Conservation (phyloP, 768 basidiomycete genomes). For the Phaeotremella fagi region DNA sequence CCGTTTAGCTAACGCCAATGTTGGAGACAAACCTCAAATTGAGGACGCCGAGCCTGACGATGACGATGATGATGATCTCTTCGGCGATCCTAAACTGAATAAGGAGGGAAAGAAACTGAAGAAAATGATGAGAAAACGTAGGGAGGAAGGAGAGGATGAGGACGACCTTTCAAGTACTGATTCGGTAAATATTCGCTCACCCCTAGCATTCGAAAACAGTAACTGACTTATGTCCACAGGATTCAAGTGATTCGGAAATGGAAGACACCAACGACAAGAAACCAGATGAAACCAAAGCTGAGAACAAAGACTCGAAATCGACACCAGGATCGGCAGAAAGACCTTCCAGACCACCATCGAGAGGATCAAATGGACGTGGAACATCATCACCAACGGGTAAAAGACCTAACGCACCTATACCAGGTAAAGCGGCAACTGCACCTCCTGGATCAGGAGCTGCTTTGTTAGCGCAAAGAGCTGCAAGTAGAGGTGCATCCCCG, state of each 20-base stretch:
- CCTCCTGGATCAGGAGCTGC: constrained; percentile 36
- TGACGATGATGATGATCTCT: constrained; percentile 25
- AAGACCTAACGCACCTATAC: constrained; percentile 10
- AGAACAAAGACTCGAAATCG: neutral
- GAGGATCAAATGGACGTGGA: constrained; percentile 20
- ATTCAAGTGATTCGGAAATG: constrained; percentile 13
- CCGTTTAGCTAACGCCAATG: constrained; percentile 36
- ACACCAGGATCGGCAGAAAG: constrained; percentile 8
- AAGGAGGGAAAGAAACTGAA: constrained; percentile 33
- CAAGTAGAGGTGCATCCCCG: constrained; percentile 24
- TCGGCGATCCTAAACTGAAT: constrained; percentile 23
- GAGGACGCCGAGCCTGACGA: constrained; percentile 22
- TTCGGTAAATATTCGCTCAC: constrained; percentile 22
- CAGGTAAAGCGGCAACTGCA: constrained; percentile 31
- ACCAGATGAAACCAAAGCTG: neutral
- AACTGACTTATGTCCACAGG: no score
- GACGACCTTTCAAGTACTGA: constrained; percentile 24
- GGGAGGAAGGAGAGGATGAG: constrained; percentile 10
- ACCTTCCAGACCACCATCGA: constrained; percentile 18
- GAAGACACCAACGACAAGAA: no score
- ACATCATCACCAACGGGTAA: constrained; percentile 23
- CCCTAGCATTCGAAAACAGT: no score
- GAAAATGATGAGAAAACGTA: constrained; percentile 32
- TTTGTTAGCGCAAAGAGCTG: constrained; percentile 35
- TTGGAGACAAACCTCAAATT: constrained; percentile 38